Percentiles rank a stretch among this genome's conserved stretches.
Evolutionary conservation across 305 asterid species (phyloP).

Genomic region (Fraxinus nigra): DNA sequence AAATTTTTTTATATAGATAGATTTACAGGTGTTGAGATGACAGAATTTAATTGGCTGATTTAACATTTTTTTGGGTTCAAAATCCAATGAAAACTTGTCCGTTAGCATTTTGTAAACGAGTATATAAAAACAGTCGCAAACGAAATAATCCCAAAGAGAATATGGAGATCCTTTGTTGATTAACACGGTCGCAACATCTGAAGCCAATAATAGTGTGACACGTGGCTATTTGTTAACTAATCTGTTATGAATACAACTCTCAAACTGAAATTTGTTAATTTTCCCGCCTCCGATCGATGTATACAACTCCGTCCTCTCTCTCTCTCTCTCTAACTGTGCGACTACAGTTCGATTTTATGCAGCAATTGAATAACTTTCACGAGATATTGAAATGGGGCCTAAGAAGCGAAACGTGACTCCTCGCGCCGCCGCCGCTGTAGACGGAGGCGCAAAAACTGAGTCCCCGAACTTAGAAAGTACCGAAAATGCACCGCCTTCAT

Average conservation of each 20-base stretch:
- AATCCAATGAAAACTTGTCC: no score
- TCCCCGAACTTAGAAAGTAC: neutral
- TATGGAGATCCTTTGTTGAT: neutral
- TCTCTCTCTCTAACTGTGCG: neutral
- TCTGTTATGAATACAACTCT: neutral
- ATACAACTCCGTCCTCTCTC: neutral
- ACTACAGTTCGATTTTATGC: neutral
- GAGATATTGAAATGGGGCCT: neutral
- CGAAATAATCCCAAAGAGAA: neutral
- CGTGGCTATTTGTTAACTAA: neutral
- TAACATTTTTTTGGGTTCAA: no score
- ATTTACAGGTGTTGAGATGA: no score
- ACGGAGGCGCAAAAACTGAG: neutral
- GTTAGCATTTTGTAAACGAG: no score
- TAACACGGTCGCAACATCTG: neutral
- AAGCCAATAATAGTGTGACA: neutral
- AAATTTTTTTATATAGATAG: no score
- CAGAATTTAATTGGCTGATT: no score
- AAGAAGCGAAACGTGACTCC: neutral
- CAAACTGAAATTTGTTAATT: neutral
- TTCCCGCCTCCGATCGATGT: neutral
- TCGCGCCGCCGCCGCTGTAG: neutral
- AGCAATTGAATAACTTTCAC: neutral
- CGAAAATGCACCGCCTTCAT: constrained; percentile 19
- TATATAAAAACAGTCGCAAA: no score